Evolutionary conservation across 495 filamentous ascomycete species (phyloP).

Genomic region (Tuber brumale): DNA sequence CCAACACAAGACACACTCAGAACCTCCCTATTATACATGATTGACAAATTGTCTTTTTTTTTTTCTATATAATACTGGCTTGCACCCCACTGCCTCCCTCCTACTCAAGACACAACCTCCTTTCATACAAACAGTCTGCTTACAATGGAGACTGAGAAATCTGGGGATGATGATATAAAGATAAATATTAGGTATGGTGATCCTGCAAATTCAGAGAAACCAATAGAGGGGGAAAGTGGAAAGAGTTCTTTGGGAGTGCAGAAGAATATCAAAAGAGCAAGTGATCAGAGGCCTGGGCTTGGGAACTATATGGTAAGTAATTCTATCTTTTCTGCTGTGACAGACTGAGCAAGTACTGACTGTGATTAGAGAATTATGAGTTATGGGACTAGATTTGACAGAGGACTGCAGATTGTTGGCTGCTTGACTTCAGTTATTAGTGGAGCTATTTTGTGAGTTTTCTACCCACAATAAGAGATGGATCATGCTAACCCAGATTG

Average conservation of each 20-base stretch:
- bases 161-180: background rate
- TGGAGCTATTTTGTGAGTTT: constrained; percentile 26
- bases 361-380: constrained; percentile 22
- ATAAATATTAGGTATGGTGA: background rate
- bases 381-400: constrained; percentile 23
- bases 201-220: background rate
- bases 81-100: background rate
- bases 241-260: background rate
- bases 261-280: background rate
- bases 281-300: background rate
- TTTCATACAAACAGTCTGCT: background rate
- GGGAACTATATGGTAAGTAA: background rate
- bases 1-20: too few relatives aligned
- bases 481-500: background rate
- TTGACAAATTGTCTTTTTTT: too few relatives aligned
- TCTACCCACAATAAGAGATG: background rate
- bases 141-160: background rate
- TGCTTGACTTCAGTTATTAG: constrained; percentile 14
- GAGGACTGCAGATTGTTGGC: constrained; percentile 23
- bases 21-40: too few relatives aligned
- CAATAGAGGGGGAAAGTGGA: background rate
- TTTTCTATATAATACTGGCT: background rate
- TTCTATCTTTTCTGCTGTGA: background rate
- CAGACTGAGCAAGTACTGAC: background rate
- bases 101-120: background rate